Evolutionary conservation across 2,329 filamentous ascomycete genomes (phyloP), one percentile per base, ranked within the genome.

Genomic region (Hypoxylon sp.): DNA sequence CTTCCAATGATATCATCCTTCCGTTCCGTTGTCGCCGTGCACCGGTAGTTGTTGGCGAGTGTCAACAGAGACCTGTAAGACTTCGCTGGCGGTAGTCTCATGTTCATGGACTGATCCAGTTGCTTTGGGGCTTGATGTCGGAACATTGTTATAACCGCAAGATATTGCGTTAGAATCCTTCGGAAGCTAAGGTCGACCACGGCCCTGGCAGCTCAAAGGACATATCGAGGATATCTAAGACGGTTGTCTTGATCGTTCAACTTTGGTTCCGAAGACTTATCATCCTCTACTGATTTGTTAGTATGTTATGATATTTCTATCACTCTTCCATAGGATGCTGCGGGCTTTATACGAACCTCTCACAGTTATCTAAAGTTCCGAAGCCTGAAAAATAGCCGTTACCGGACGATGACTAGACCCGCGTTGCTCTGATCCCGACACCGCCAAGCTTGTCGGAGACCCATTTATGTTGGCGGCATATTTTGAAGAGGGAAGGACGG

Each of bases 11-110:
- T 63, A 43, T 55, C 46, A 45, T 38, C 41, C 25, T 55, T 28
- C 48, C 60, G 51, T 61, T 19, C 57, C 58, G 53, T 52, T 41
- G 17, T 48, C 14, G 41, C 45, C 43, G 56, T 51, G 57, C 28
- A 13, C 32, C 56, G 45, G 32, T 41, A 30, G 45, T 14, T 19
- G 41, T n/a, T 19, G 32, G 14, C 17, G 21, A 11, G 17, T n/a
- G 4, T 45, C 6, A 14, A 32, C 28, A 21, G 17, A 46, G 11
- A 19, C 7, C 17, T 32, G 38, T 21, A n/a, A 34, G 30, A 32
- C 21, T 36, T 5, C 17, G 34, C 36, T 11, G n/a, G 6, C 6
- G 34, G 38, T n/a, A 9, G 25, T 25, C 9, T n/a, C 14, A 23
- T 48, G 13, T 23, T 36, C 25, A 45, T 45, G 5, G 5, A 48